phyloP scores from a whole-genome alignment of 257 asterid species.

The Solanum dulcamara region DNA sequence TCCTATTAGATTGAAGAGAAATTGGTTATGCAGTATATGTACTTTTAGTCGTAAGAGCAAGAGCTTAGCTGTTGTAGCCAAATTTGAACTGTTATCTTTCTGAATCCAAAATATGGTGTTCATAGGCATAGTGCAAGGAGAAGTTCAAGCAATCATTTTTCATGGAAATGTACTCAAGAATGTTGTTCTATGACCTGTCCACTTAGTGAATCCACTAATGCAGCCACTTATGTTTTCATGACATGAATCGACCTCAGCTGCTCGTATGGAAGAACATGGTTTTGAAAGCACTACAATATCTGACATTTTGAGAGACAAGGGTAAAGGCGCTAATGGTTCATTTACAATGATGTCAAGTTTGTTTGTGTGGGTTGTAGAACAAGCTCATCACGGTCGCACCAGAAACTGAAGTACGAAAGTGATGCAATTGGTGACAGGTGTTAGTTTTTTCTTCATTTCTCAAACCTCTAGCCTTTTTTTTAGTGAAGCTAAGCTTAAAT shows the following conservation, averaged over 20 bases:
- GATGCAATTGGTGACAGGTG: not conserved
- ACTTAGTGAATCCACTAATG: slow-evolving; percentile 32
- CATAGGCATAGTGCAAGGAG: slow-evolving; percentile 71
- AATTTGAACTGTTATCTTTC: not conserved
- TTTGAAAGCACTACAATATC: slow-evolving; percentile 69
- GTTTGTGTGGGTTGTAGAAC: not conserved
- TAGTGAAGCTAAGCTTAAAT: not conserved
- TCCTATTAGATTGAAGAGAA: not conserved
- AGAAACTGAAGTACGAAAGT: not conserved
- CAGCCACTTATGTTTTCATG: slow-evolving; percentile 32
- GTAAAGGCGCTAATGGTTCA: slow-evolving; percentile 63
- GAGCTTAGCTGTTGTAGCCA: not conserved
- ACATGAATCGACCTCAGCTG: not conserved
- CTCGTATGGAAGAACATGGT: slow-evolving; percentile 58
- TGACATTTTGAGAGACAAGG: slow-evolving; percentile 58
- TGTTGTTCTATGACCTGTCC: slow-evolving; percentile 47
- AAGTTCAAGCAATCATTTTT: slow-evolving; percentile 48
- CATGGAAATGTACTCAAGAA: slow-evolving; percentile 41
- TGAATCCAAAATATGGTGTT: not conserved
- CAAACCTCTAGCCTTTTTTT: not conserved
- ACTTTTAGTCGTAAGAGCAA: not conserved
- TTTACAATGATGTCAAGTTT: not conserved
- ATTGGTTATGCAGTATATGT: not conserved
- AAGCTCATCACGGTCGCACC: not conserved
- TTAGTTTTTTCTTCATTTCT: too few relatives aligned